phyloP scores from a whole-genome alignment of 192 early-diverging fungal species.

The Lunasporangiospora selenospora region DNA sequence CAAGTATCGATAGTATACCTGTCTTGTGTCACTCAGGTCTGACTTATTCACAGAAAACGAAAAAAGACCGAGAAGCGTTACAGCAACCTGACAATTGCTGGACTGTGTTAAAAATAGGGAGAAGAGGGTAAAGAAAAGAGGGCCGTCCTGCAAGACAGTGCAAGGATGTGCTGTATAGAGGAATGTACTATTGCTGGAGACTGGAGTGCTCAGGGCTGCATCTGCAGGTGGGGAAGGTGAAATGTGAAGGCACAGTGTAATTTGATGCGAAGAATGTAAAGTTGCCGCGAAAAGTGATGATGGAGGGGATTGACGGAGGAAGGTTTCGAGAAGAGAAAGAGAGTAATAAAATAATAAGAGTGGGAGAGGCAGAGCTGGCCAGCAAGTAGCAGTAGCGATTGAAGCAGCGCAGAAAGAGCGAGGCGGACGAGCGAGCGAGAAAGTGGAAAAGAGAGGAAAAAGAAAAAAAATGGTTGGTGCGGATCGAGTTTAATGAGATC shows the following conservation, averaged over 20 bases:
- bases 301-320: no score
- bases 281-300: no score
- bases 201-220: background rate
- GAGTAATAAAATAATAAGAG: background rate
- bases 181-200: background rate
- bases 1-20: no score
- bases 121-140: conserved; percentile 3
- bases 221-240: background rate
- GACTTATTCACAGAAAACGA: no score
- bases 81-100: no score
- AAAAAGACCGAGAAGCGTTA: no score
- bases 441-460: background rate
- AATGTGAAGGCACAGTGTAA: background rate
- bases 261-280: no score
- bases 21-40: no score
- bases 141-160: no score
- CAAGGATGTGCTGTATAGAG: background rate
- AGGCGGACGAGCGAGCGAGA: conserved; percentile 1
- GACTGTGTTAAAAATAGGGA: background rate
- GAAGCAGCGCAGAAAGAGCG: background rate
- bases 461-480: background rate
- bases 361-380: background rate
- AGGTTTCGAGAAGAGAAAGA: background rate
- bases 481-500: no score
- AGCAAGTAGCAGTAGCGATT: background rate